Evolutionary conservation across 306 rosid genomes (phyloP).

Genomic region (Cercis canadensis): DNA sequence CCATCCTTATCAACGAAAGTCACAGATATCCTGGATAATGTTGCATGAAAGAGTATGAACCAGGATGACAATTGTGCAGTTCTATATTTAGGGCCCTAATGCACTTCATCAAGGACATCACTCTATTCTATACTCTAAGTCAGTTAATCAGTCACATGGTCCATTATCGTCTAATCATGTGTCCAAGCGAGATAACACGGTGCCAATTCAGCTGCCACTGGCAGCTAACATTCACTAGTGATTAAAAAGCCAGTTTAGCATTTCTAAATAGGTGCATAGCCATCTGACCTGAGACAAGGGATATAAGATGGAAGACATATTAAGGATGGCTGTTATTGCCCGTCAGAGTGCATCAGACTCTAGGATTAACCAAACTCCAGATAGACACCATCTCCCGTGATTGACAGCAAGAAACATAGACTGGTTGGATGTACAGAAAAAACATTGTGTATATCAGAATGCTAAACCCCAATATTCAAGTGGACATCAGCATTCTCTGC

Average conservation of each 20-base stretch:
- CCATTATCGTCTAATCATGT: too few species aligned
- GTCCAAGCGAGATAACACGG: not conserved
- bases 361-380: not conserved
- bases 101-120: slow-evolving; percentile 20
- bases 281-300: not conserved
- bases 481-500: slow-evolving; percentile 21
- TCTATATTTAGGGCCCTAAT: not conserved
- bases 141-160: not conserved
- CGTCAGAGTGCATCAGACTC: slow-evolving; percentile 16
- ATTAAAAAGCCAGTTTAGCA: not conserved
- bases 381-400: not conserved
- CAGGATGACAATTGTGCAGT: slow-evolving; percentile 4
- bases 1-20: slow-evolving; percentile 91
- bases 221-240: too few species aligned
- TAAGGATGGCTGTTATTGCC: slow-evolving; percentile 1
- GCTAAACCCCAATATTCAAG: slow-evolving; percentile 1
- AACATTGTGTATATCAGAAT: not conserved
- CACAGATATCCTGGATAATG: slow-evolving; percentile 83
- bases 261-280: slow-evolving; percentile 1
- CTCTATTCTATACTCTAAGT: slow-evolving; percentile 11
- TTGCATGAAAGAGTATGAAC: slow-evolving; percentile 36
- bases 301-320: slow-evolving; percentile 20
- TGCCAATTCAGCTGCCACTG: too few species aligned
- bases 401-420: not conserved
- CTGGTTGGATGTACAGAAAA: slow-evolving; percentile 10